These are phyloP conservation scores for Naematelia encephala DNA, from an alignment of 768 basidiomycete species.

Conservation along the genomic window DNA sequence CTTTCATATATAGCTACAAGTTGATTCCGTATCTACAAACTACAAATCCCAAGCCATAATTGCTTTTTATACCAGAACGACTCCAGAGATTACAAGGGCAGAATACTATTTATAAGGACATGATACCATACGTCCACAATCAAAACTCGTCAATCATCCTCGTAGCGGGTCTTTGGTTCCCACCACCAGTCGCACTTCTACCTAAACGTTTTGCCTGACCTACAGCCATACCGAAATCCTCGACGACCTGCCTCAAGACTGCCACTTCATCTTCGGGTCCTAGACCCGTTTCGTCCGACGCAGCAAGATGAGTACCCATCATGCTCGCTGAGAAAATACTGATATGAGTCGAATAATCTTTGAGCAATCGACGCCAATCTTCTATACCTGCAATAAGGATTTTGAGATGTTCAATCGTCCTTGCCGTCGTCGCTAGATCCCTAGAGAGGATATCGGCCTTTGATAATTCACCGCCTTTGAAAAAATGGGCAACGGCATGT, in stretches of 20 bases:
- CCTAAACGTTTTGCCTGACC: conserved; percentile 27
- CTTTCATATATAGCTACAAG: no score
- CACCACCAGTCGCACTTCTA: neutral
- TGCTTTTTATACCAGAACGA: no score
- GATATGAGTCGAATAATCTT: conserved; percentile 38
- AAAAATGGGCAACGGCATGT: conserved; percentile 26
- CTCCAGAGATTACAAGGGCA: no score
- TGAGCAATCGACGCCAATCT: conserved; percentile 19
- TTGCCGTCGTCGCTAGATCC: conserved; percentile 29
- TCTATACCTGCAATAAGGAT: conserved; percentile 18
- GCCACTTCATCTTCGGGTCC: conserved; percentile 39
- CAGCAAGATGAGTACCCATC: conserved; percentile 42
- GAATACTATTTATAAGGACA: neutral
- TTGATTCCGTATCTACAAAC: no score
- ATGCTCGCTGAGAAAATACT: conserved; percentile 38
- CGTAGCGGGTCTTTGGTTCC: neutral
- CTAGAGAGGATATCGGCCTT: conserved; percentile 23
- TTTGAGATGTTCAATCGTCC: conserved; percentile 32
- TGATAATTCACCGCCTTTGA: conserved; percentile 35
- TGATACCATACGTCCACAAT: no score
- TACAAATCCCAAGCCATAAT: no score
- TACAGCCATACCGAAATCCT: conserved; percentile 29
- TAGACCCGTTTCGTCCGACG: conserved; percentile 20
- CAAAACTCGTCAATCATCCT: neutral
- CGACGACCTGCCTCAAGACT: conserved; percentile 30